Evolutionary conservation across 352 stramenopile species (phyloP), one percentile per base, ranked within the genome.

Genomic region (Peronospora belbahrii): DNA sequence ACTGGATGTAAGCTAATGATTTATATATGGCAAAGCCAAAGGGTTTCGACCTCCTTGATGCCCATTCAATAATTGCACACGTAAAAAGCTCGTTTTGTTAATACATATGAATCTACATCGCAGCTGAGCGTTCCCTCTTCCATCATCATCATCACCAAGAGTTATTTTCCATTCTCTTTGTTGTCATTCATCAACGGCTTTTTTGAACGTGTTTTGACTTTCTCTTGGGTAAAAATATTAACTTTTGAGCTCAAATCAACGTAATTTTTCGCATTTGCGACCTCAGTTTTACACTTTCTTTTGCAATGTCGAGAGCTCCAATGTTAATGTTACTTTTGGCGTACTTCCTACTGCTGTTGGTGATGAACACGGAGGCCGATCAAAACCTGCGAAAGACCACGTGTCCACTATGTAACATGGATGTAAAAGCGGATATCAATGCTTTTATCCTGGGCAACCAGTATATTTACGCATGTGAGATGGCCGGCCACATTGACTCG

Each of bases 401-500:
- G 31, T 82, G 70, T 17, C 70, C 70, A 36, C 46, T 82, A 2
- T 82, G 67, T 36, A 74, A 75, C 42, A 78, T 79, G 67, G 70
- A 82, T 52, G 61, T 77, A 5, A 76, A 74, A 39, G 30, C 34
- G 37, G 25, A 64, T 37, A 80, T 85, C 48, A 83, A 86, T 42
- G 73, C 73, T 49, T 60, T 68, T 32, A 77, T 92, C 23, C 53
- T 81, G 22, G 77, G 79, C 44, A 70, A 79, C 52, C 80, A 92
- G 60, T 61, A 62, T 45, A 52, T 92, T 15, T 92, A 85, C 63
- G 77, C 80, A 15, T 92, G 80, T 42, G 80, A 88, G 52, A 92
- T 92, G 80, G 80, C 79, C 0, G 75, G 75, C 22, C 75, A 85
- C 63, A 72, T 92, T 33, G 74, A 92, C 55, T 64, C 69, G 41